Percentiles rank a stretch among this genome's conserved stretches.
Conservation (phyloP, 2,329 filamentous ascomycete genomes). For the Colletotrichum phormii region DNA sequence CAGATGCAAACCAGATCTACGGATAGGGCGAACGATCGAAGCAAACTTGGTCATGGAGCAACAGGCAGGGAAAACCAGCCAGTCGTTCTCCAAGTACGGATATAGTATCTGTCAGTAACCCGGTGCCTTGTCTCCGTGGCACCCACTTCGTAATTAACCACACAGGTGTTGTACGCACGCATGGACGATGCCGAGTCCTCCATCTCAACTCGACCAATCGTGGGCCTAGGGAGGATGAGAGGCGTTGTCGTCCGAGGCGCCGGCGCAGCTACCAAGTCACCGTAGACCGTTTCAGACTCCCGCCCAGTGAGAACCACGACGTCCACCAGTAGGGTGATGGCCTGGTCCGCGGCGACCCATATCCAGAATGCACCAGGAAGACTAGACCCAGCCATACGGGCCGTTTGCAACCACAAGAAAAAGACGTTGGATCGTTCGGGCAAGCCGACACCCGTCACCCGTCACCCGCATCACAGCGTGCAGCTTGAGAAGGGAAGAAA, state of each 20-base stretch:
- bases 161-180: neutral
- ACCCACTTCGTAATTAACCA: neutral
- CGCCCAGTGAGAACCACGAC: neutral
- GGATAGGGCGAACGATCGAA: neutral
- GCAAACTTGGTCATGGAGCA: neutral
- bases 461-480: neutral
- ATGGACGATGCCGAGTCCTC: neutral
- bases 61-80: neutral
- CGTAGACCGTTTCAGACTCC: slow-evolving; percentile 21
- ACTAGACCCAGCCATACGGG: slow-evolving; percentile 20
- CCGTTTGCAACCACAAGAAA: slow-evolving; percentile 19
- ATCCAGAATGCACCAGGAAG: neutral
- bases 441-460: neutral
- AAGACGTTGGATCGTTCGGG: slow-evolving; percentile 17
- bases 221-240: neutral
- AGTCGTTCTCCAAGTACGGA: neutral
- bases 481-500: neutral
- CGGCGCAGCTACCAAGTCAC: slow-evolving; percentile 1
- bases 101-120: neutral
- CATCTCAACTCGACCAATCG: neutral
- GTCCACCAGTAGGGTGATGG: neutral
- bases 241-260: slow-evolving; percentile 12
- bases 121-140: neutral
- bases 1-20: neutral
- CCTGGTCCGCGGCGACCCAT: slow-evolving; percentile 7